Percentiles rank a stretch among this genome's conserved stretches.
These are phyloP conservation scores for Oldenlandia corymbosa DNA, from an alignment of 257 asterid species.

Conservation along the genomic window DNA sequence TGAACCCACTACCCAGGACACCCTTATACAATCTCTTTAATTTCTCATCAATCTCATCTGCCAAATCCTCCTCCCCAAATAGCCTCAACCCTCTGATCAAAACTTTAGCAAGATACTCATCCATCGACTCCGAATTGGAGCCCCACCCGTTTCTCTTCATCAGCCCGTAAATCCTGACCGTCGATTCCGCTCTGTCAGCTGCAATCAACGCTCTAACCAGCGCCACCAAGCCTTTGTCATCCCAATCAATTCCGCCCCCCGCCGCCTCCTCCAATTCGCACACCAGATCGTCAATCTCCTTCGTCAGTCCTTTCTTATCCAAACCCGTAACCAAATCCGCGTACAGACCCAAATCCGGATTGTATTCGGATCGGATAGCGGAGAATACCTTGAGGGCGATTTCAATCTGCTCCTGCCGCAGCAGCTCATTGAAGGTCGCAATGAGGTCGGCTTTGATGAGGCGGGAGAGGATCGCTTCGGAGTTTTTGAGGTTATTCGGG, in stretches of 20 bases:
- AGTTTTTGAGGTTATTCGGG: slow-evolving; percentile 38
- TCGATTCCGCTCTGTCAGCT: slow-evolving; percentile 52
- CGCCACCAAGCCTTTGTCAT: slow-evolving; percentile 54
- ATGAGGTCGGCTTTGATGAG: slow-evolving; percentile 79
- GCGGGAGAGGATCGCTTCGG: slow-evolving; percentile 42
- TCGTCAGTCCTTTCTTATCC: slow-evolving; percentile 44
- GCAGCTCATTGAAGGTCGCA: slow-evolving; percentile 75
- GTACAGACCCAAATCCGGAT: slow-evolving; percentile 53
- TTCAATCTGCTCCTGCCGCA: slow-evolving; percentile 72
- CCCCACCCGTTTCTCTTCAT: slow-evolving; percentile 61
- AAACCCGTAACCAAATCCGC: slow-evolving; percentile 53
- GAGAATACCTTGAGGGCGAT: slow-evolving; percentile 63
- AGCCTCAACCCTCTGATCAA: slow-evolving; percentile 68
- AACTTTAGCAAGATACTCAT: slow-evolving; percentile 67
- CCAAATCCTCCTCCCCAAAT: slow-evolving; percentile 60
- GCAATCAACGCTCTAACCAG: slow-evolving; percentile 66
- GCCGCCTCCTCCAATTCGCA: slow-evolving; percentile 46
- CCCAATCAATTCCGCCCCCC: slow-evolving; percentile 38
- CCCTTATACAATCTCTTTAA: slow-evolving; percentile 38
- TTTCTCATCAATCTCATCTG: slow-evolving; percentile 65
- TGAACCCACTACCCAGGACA: too few species aligned
- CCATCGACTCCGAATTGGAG: slow-evolving; percentile 35
- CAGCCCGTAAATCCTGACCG: slow-evolving; percentile 70
- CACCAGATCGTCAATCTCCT: slow-evolving; percentile 53
- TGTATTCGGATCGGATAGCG: slow-evolving; percentile 54